Evolutionary conservation across 176 grass and related monocot genomes (phyloP), one percentile per base, ranked within the genome.

Genomic region (Carex littledalei): DNA sequence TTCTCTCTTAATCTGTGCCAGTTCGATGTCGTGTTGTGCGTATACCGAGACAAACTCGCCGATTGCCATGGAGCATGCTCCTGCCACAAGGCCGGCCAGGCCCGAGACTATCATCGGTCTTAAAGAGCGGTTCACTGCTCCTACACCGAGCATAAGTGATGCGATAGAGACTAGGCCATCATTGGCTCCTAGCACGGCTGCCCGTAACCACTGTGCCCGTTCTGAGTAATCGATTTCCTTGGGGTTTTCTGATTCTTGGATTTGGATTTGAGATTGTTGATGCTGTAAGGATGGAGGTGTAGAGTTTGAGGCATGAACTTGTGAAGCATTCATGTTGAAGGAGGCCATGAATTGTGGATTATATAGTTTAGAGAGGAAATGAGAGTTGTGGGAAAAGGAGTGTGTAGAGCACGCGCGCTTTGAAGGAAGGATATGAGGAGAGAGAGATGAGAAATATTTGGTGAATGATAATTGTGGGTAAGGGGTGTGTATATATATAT

Each of bases 51-150:
- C 92, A 85, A 88, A 94, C 88, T 94, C 90, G 24, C 88, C 90
- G 70, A 92, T 90, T 78, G 90, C 92, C 90, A 92, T 94, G 88
- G 90, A 90, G 63, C 88, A 94, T 0, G 90, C 88, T 43, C 90
- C 90, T 8, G 92, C 90, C 18, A 90, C 85, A 20, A 90, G 88
- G 35, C 85, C 85, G 0, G 88, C 88, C 24, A 87, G n/a, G 63
- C 81, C 89, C 35, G 85, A 90, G 17, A 90, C 81, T 9, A 90
- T 60, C 81, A 90, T 87, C 3, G 41, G 18, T 47, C 60, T 78
- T 3, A 47, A 53, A 18, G 73, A 63, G 6, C 55, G 37, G 47
- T 85, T 87, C 64, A 90, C 89, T 31, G 82, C 89, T 37, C 85
- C 89, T 50, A 90, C 76, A 55, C 81, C 89, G 52, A 90, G 22